Conservation (phyloP, 352 stramenopile genomes). For the Globisporangium emineosum region DNA sequence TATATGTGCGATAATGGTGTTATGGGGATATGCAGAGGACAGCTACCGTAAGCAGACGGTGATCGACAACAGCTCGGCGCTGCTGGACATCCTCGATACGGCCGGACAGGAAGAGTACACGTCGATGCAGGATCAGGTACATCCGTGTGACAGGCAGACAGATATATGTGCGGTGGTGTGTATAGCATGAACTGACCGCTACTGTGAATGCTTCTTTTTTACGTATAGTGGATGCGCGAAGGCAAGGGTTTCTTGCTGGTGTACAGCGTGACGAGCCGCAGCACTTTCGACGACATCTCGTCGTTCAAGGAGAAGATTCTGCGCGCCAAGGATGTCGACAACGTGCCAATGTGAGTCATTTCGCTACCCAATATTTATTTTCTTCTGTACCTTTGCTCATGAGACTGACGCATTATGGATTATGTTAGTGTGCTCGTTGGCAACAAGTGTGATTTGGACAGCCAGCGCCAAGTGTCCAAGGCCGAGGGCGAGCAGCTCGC, state of each 20-base stretch:
- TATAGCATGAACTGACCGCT: too few species aligned
- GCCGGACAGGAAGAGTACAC: conserved; percentile 92
- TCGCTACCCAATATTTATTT: background rate
- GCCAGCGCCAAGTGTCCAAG: conserved; percentile 64
- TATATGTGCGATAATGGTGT: background rate
- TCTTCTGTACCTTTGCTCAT: background rate
- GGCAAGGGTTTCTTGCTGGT: conserved; percentile 89
- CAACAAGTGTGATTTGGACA: conserved; percentile 87
- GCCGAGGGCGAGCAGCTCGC: conserved; percentile 67
- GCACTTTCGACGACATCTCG: conserved; percentile 88
- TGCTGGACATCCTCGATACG: conserved; percentile 91
- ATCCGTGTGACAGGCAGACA: background rate
- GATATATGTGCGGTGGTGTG: too few species aligned
- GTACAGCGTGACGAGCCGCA: conserved; percentile 88
- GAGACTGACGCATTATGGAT: background rate
- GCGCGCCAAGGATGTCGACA: conserved; percentile 86
- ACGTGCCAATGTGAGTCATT: conserved; percentile 63
- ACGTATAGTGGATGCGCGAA: conserved; percentile 89
- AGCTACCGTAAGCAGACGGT: conserved; percentile 90
- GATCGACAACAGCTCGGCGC: conserved; percentile 76
- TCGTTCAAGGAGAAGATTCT: conserved; percentile 91
- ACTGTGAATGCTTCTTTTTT: background rate
- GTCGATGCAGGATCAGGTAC: conserved; percentile 88
- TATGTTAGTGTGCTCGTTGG: conserved; percentile 69
- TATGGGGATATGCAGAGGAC: conserved; percentile 60